Conservation (phyloP, 495 filamentous ascomycete species). For the Hyaloscypha finlandica region DNA sequence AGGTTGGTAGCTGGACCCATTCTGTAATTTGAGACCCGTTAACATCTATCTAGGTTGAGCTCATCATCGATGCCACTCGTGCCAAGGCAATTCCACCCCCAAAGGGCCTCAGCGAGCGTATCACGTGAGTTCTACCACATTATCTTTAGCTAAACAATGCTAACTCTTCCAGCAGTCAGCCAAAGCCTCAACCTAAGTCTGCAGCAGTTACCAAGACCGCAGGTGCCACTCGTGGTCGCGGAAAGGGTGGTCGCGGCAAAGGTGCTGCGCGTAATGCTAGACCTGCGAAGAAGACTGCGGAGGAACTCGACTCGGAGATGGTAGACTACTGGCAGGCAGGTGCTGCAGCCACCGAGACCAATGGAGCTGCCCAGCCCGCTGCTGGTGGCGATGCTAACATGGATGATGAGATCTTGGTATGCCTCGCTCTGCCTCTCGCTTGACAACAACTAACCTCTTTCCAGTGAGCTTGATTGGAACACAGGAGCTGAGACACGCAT, state of each 20-base stretch:
- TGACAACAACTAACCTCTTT: not conserved
- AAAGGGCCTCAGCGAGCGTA: slow-evolving; percentile 83
- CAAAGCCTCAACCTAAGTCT: slow-evolving; percentile 82
- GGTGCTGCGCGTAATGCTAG: slow-evolving; percentile 55
- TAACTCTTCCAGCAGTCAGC: slow-evolving; percentile 45
- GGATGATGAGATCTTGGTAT: slow-evolving; percentile 49
- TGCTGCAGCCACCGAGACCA: slow-evolving; percentile 37
- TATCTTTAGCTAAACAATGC: slow-evolving; percentile 11
- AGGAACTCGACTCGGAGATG: slow-evolving; percentile 95
- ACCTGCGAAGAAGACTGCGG: slow-evolving; percentile 87
- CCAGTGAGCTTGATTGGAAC: slow-evolving; percentile 7
- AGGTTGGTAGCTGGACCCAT: slow-evolving; percentile 52
- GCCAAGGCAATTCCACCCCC: slow-evolving; percentile 63
- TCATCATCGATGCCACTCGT: slow-evolving; percentile 76
- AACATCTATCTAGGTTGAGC: slow-evolving; percentile 68
- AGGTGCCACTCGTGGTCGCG: slow-evolving; percentile 48
- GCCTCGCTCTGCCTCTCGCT: not conserved
- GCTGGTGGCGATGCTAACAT: slow-evolving; percentile 40
- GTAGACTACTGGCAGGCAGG: slow-evolving; percentile 74
- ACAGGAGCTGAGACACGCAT: not conserved
- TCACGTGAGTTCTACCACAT: slow-evolving; percentile 56
- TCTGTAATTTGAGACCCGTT: slow-evolving; percentile 20
- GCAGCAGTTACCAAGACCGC: slow-evolving; percentile 66
- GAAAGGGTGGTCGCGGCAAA: slow-evolving; percentile 51
- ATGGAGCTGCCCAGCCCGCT: slow-evolving; percentile 33